phyloP scores from a whole-genome alignment of 345 rosid genomes.

The Acer negundo region DNA sequence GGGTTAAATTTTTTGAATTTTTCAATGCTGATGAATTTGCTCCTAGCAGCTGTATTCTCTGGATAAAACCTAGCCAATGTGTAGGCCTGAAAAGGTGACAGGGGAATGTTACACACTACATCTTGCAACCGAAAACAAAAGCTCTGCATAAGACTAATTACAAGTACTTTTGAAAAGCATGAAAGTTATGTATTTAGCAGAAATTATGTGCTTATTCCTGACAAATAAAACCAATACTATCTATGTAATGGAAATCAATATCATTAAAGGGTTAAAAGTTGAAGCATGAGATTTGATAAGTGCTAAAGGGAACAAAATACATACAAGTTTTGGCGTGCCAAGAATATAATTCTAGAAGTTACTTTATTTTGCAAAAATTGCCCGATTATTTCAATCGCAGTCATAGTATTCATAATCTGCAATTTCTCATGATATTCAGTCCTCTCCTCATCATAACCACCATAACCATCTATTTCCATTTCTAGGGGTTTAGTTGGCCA shows the following conservation, averaged over 20 bases:
- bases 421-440: constrained; percentile 55
- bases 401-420: constrained; percentile 58
- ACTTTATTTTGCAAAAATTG: constrained; percentile 66
- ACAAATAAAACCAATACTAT: constrained; percentile 10
- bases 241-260: neutral
- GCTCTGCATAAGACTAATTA: neutral
- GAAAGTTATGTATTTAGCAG: neutral
- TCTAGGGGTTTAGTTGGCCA: constrained; percentile 59
- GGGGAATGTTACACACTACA: constrained; percentile 17
- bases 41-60: constrained; percentile 58
- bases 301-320: constrained; percentile 26
- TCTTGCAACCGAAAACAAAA: constrained; percentile 6
- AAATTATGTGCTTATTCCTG: neutral
- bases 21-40: constrained; percentile 61
- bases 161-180: neutral
- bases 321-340: constrained; percentile 75
- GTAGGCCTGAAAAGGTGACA: constrained; percentile 44
- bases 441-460: constrained; percentile 48
- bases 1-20: constrained; percentile 45
- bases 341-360: constrained; percentile 68
- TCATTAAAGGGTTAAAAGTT: neutral
- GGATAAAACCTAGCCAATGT: constrained; percentile 71
- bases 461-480: constrained; percentile 71
- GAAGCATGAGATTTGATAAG: constrained; percentile 15
- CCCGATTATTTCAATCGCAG: constrained; percentile 78